A percentile compares a stretch with the other conserved stretches of the same genome.
Evolutionary conservation across 257 asterid species (phyloP).

Genomic region (Thymus mandschuricus): DNA sequence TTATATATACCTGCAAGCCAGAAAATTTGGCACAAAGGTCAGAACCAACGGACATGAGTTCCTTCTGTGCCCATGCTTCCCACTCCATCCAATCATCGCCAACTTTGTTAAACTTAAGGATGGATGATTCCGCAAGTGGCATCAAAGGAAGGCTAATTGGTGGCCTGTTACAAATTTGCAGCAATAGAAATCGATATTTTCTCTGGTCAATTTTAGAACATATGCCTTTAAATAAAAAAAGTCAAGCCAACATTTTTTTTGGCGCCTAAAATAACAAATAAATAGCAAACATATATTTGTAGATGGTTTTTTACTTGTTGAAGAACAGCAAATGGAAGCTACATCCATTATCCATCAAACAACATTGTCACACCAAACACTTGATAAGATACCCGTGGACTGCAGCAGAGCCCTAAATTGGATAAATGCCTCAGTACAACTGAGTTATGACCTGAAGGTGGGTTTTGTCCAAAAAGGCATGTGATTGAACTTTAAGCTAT

Average conservation of each 20-base stretch:
- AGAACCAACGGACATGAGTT: conserved; percentile 81
- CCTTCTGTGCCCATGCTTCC: conserved; percentile 89
- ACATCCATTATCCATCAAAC: not conserved
- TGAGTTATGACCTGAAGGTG: not conserved
- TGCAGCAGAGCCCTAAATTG: not conserved
- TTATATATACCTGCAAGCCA: conserved; percentile 68
- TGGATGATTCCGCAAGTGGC: conserved; percentile 51
- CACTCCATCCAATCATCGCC: conserved; percentile 60
- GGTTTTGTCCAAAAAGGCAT: not conserved
- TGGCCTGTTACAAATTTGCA: conserved; percentile 57
- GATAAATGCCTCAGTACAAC: not conserved
- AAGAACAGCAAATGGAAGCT: conserved; percentile 6
- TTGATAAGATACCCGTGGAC: not conserved
- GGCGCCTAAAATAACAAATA: not conserved
- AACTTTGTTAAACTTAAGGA: conserved; percentile 33
- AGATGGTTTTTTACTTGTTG: not conserved
- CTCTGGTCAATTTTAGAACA: conserved; percentile 11
- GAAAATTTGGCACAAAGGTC: conserved; percentile 74
- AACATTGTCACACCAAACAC: not conserved
- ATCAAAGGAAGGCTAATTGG: conserved; percentile 54
- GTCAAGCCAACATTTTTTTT: not conserved
- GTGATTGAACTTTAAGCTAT: not conserved
- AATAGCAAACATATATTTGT: not conserved
- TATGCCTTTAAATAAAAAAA: not conserved
- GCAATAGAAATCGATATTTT: conserved; percentile 24